Conservation (phyloP, 306 rosid species). For the apple (Malus domestica) region DNA sequence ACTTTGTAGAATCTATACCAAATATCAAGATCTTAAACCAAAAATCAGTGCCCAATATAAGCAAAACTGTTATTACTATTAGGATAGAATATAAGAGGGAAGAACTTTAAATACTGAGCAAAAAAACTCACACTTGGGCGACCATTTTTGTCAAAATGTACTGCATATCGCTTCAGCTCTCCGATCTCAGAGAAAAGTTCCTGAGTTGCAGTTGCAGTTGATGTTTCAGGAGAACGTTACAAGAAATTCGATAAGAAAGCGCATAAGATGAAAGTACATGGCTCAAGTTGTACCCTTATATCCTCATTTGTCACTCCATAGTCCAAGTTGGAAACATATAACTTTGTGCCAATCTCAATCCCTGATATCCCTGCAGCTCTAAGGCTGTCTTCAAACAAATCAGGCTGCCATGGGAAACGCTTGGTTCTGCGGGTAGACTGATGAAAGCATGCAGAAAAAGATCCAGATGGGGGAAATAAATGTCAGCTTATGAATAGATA, state of each 20-base stretch:
- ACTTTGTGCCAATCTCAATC: conserved; percentile 77
- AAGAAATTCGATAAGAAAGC: conserved; percentile 35
- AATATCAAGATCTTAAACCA: background rate
- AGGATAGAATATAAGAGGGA: background rate
- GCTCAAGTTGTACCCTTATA: conserved; percentile 77
- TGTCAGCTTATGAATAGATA: conserved; percentile 70
- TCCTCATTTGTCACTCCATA: conserved; percentile 95
- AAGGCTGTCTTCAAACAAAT: conserved; percentile 90
- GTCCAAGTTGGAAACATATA: conserved; percentile 95
- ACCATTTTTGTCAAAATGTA: conserved; percentile 89
- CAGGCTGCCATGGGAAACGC: conserved; percentile 83
- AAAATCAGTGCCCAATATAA: background rate
- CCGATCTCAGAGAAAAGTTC: conserved; percentile 94
- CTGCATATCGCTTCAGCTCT: conserved; percentile 74
- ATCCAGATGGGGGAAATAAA: conserved; percentile 78
- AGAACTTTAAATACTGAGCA: background rate
- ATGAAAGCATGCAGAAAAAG: conserved; percentile 70
- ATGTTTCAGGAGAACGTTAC: conserved; percentile 55
- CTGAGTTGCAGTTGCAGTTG: conserved; percentile 58
- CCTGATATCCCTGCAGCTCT: conserved; percentile 96
- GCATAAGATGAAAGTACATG: conserved; percentile 37
- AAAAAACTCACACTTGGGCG: conserved; percentile 65
- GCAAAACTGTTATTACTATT: background rate
- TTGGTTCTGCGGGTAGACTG: conserved; percentile 84
- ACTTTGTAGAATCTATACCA: background rate